A percentile compares a stretch with the other conserved stretches of the same genome.
phyloP scores from a whole-genome alignment of 768 basidiomycete species.

The Termitomyces sp. region DNA sequence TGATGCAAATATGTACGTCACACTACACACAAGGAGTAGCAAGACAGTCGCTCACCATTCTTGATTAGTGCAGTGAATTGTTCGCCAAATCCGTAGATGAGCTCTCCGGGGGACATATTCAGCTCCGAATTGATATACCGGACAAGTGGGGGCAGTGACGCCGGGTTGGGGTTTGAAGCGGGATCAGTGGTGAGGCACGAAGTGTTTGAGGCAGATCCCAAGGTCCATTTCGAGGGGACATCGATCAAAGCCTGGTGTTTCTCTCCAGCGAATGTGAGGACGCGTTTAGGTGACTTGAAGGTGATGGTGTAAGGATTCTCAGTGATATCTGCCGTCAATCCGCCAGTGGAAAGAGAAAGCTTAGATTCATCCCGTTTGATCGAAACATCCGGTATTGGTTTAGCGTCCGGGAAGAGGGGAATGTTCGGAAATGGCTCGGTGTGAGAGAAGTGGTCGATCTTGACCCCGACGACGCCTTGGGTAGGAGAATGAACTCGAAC shows the following conservation, averaged over 20 bases:
- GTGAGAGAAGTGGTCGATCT: constrained; percentile 51
- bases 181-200: constrained; percentile 55
- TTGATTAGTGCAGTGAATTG: constrained; percentile 74
- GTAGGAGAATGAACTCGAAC: constrained; percentile 53
- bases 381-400: constrained; percentile 40
- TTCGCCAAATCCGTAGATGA: constrained; percentile 73
- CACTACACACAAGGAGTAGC: constrained; percentile 13
- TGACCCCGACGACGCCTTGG: constrained; percentile 52
- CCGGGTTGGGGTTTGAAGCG: constrained; percentile 54
- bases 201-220: constrained; percentile 45
- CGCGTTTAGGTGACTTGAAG: constrained; percentile 49
- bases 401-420: constrained; percentile 59
- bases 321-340: constrained; percentile 51
- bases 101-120: constrained; percentile 64
- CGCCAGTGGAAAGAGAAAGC: constrained; percentile 40
- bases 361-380: constrained; percentile 29
- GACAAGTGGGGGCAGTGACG: constrained; percentile 35
- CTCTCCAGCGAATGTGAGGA: constrained; percentile 45
- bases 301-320: constrained; percentile 60
- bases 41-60: constrained; percentile 49
- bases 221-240: constrained; percentile 53
- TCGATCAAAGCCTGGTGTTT: constrained; percentile 56
- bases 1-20: constrained; percentile 15
- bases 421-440: constrained; percentile 43
- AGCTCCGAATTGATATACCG: constrained; percentile 58